These are phyloP conservation scores for Colletotrichum sp. DNA, from an alignment of 2,329 filamentous ascomycete genomes.

Conservation along the genomic window DNA sequence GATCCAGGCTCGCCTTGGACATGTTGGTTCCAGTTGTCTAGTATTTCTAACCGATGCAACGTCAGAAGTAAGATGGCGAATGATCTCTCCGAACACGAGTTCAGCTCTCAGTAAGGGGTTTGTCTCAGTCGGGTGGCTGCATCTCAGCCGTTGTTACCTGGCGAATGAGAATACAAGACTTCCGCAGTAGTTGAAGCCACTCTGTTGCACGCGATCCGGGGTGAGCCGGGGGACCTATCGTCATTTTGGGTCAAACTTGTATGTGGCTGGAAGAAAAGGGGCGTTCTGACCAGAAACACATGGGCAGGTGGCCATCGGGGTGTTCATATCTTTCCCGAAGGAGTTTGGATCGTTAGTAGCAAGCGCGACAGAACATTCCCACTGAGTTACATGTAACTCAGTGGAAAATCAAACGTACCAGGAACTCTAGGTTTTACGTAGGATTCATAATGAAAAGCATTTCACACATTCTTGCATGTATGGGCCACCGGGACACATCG, in stretches of 20 bases:
- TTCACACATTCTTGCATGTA: not conserved
- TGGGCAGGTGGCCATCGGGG: not conserved
- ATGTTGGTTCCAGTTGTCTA: not conserved
- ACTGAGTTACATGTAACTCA: not conserved
- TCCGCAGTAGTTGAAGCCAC: not conserved
- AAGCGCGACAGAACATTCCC: not conserved
- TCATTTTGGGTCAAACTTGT: not conserved
- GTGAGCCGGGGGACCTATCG: not conserved
- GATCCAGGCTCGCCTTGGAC: not conserved
- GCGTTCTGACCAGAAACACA: not conserved
- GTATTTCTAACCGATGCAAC: not conserved
- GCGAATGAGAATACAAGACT: not conserved
- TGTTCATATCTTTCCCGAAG: not conserved
- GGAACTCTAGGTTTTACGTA: not conserved
- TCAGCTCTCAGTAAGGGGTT: not conserved
- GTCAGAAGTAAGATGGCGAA: constrained; percentile 22
- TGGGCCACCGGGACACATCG: not conserved
- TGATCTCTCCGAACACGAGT: constrained; percentile 3
- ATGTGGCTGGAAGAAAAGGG: not conserved
- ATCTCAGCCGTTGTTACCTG: not conserved
- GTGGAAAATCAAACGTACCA: not conserved
- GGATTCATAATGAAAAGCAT: not conserved
- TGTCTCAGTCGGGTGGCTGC: not conserved
- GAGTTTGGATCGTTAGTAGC: not conserved
- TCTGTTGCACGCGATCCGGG: not conserved